These are phyloP conservation scores for Xenosphaeropsis pyriputrescens DNA, from an alignment of 2,329 filamentous ascomycete genomes.

Conservation along the genomic window DNA sequence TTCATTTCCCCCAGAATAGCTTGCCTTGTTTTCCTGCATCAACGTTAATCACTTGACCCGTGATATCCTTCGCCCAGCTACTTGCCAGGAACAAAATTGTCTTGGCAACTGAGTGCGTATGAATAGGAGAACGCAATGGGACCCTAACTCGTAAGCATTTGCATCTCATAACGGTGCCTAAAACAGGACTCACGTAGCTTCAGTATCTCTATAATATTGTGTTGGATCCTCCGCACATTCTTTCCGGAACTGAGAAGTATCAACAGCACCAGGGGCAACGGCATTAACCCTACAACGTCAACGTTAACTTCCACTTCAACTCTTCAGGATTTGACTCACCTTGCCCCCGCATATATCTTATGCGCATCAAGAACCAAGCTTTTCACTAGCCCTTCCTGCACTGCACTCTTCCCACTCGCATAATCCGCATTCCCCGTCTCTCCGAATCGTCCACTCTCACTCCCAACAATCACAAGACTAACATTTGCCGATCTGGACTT, in stretches of 20 bases:
- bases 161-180: no score
- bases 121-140: constrained; percentile 22
- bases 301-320: constrained; percentile 1
- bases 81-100: constrained; percentile 29
- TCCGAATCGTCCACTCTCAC: constrained; percentile 27
- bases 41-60: constrained; percentile 27
- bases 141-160: constrained; percentile 9
- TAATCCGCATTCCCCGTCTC: constrained; percentile 27
- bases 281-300: constrained; percentile 26
- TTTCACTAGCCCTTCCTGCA: constrained; percentile 26
- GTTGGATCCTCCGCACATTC: constrained; percentile 23
- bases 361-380: constrained; percentile 25
- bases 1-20: constrained; percentile 19
- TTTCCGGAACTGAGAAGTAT: constrained; percentile 24
- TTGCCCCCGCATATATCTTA: constrained; percentile 17
- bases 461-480: constrained; percentile 27
- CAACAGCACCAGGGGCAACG: constrained; percentile 28
- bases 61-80: constrained; percentile 26
- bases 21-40: constrained; percentile 29
- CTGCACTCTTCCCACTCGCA: constrained; percentile 27
- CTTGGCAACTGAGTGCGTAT: constrained; percentile 24
- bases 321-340: constrained; percentile 2
- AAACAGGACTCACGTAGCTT: constrained; percentile 21
- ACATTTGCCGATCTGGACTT: no score
- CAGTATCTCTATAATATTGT: constrained; percentile 24